Conservation (phyloP, 1,284 basidiomycete species). For the Cryptococcus sp. region DNA sequence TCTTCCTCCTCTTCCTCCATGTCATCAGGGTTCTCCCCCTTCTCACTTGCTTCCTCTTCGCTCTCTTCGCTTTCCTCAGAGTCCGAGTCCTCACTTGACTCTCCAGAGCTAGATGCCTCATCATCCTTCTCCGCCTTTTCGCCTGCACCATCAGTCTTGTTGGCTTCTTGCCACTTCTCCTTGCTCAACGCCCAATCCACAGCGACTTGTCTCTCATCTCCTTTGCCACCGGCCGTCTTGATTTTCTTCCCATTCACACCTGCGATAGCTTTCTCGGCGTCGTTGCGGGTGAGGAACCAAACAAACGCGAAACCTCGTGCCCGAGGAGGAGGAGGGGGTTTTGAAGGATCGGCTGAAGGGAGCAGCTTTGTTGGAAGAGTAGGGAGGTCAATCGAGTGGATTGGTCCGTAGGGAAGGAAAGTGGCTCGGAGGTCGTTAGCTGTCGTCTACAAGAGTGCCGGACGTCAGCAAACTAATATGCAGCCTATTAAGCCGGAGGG, state of each 20-base stretch:
- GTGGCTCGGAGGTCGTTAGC: slow-evolving; percentile 83
- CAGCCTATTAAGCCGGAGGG: background rate
- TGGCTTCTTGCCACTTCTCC: slow-evolving; percentile 77
- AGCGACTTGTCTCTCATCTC: slow-evolving; percentile 70
- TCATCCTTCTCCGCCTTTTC: slow-evolving; percentile 49
- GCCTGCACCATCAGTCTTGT: slow-evolving; percentile 59
- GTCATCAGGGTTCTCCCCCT: slow-evolving; percentile 34
- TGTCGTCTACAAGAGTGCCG: slow-evolving; percentile 60
- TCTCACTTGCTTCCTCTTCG: slow-evolving; percentile 37
- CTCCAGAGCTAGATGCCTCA: slow-evolving; percentile 24
- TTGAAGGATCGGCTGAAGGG: slow-evolving; percentile 39
- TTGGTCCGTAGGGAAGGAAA: slow-evolving; percentile 86
- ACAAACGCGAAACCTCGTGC: slow-evolving; percentile 92
- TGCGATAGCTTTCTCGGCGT: slow-evolving; percentile 81
- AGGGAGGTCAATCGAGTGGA: slow-evolving; percentile 83
- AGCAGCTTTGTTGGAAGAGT: slow-evolving; percentile 55
- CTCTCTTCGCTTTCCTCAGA: slow-evolving; percentile 52
- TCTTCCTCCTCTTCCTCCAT: slow-evolving; percentile 57
- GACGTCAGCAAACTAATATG: slow-evolving; percentile 1
- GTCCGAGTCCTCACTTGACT: slow-evolving; percentile 6
- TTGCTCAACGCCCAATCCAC: slow-evolving; percentile 98
- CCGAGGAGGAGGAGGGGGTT: slow-evolving; percentile 53
- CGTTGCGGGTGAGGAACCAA: slow-evolving; percentile 84
- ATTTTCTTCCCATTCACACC: slow-evolving; percentile 78
- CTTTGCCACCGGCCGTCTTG: slow-evolving; percentile 48